phyloP scores from a whole-genome alignment of 371 early-diverging fungal species.

The Funneliformis caledonium region DNA sequence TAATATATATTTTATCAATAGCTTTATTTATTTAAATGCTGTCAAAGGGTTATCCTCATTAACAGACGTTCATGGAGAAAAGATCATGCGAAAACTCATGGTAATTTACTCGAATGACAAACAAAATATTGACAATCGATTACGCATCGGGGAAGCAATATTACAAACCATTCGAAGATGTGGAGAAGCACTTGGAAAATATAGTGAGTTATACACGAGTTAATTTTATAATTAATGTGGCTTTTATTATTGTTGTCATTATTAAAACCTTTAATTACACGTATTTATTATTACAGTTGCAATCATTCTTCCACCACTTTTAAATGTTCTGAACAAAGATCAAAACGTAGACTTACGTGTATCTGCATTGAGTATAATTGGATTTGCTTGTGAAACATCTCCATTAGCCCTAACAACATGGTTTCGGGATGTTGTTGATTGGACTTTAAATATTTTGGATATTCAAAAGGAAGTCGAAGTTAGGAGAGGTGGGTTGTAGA shows the following conservation, averaged over 20 bases:
- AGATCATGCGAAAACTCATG: constrained; percentile 69
- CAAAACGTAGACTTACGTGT: constrained; percentile 40
- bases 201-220: constrained; percentile 50
- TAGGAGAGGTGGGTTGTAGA: constrained; percentile 57
- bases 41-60: constrained; percentile 82
- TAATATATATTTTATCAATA: constrained; percentile 41
- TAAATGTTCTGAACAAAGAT: constrained; percentile 59
- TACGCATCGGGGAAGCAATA: constrained; percentile 88
- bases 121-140: constrained; percentile 70
- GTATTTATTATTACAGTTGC: constrained; percentile 49
- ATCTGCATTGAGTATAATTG: constrained; percentile 76
- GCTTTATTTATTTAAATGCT: constrained; percentile 89
- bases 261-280: not conserved
- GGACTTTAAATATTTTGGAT: constrained; percentile 69
- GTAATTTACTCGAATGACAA: constrained; percentile 61
- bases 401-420: constrained; percentile 71
- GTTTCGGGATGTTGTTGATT: constrained; percentile 67
- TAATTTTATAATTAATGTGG: not conserved
- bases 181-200: constrained; percentile 80
- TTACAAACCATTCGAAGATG: constrained; percentile 81
- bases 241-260: not conserved
- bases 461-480: constrained; percentile 66
- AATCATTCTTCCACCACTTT: constrained; percentile 67
- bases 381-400: constrained; percentile 73
- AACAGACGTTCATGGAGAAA: constrained; percentile 77